A percentile compares a stretch with the other conserved stretches of the same genome.
These are phyloP conservation scores for Heritiera fomes DNA, from an alignment of 345 rosid genomes.

Conservation along the genomic window DNA sequence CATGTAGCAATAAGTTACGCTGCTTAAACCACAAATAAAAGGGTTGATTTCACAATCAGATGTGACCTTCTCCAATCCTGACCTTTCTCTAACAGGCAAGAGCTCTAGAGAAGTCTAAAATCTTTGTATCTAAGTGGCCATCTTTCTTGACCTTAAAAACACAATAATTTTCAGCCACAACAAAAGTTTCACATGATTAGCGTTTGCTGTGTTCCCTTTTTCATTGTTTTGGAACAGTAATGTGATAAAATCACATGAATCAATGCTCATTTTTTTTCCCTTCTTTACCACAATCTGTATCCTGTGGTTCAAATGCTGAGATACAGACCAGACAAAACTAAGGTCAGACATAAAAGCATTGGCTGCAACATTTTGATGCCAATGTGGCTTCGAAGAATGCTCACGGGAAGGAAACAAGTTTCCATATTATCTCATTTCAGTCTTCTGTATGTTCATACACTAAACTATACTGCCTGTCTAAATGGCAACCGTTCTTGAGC, in stretches of 20 bases:
- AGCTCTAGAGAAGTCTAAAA: neutral
- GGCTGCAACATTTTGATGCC: neutral
- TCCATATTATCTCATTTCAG: neutral
- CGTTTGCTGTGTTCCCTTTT: neutral
- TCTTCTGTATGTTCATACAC: neutral
- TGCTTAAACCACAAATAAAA: neutral
- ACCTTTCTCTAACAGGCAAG: neutral
- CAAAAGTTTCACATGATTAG: conserved; percentile 10
- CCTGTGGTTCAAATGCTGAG: neutral
- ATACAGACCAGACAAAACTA: neutral
- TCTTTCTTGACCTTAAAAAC: neutral
- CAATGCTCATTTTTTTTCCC: neutral
- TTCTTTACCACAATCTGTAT: neutral
- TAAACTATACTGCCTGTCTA: neutral
- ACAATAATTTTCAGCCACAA: neutral
- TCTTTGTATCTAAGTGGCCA: neutral
- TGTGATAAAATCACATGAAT: neutral
- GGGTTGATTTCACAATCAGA: neutral
- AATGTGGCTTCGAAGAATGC: neutral
- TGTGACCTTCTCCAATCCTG: neutral
- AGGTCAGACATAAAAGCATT: neutral
- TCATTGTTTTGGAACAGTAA: neutral
- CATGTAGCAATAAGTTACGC: neutral
- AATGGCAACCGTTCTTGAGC: neutral
- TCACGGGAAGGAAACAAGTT: neutral